Base-by-base conservation (phyloP, 2,329 filamentous ascomycete genomes). In the Scytalidium lignicola region DNA sequence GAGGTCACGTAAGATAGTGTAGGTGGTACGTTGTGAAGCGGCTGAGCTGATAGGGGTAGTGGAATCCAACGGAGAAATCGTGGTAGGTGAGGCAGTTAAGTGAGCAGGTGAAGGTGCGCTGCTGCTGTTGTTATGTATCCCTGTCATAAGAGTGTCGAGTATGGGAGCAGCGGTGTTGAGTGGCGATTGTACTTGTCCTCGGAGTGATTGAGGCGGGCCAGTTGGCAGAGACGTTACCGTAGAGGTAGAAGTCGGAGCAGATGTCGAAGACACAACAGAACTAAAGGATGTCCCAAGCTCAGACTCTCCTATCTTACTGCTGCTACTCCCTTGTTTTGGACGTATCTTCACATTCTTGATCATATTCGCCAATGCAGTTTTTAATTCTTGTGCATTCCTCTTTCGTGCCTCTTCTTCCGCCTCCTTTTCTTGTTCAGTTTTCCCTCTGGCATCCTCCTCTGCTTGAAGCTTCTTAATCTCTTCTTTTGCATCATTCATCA, bases 221-320 rank as follows among this genome's bases (percentile, higher is more conserved):
- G 32, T n/a, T 37, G 10, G 15, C n/a, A 5, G 12, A 37, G 32
- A 13, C 15, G 32, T 13, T n/a, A 37, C 4, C n/a, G 32, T 8
- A n/a, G 32, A 37, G 15, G 12, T 37, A 17, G 32, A 37, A 5
- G n/a, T n/a, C n/a, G n/a, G n/a, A n/a, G n/a, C n/a, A n/a, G n/a
- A n/a, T n/a, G 26, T 13, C 13, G 26, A 13, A 28, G 26, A 28
- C 26, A 28, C 13, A 28, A 28, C 64, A 43, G 62, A 62, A 20
- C 62, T 65, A 49, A 49, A 63, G 54, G 56, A 67, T 26, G 10
- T 26, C 23, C 23, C 23, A 10, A 10, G 6, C 23, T 26, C 23
- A 26, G 23, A 6, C 23, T 26, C 23, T 26, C 23, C 23, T 6
- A 5, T 10, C 10, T 26, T 26, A 26, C 23, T 26, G 32, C n/a